phyloP scores from a whole-genome alignment of 768 basidiomycete species.

The Mycena amicta region DNA sequence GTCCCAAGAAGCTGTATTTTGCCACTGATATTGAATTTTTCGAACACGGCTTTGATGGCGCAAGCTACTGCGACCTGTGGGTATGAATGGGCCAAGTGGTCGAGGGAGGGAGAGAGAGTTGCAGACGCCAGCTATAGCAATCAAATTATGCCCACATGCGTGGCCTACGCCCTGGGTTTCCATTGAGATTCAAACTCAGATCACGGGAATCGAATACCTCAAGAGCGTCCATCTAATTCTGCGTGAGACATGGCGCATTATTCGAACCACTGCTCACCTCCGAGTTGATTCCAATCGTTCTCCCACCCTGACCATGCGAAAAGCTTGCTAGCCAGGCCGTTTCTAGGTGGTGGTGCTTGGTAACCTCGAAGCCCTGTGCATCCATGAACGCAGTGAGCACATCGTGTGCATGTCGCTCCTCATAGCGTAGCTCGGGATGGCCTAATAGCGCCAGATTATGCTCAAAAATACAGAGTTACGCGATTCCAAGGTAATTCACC shows the following conservation, averaged over 20 bases:
- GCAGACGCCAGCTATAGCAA: slow-evolving; percentile 64
- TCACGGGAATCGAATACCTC: slow-evolving; percentile 29
- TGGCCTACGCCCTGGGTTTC: slow-evolving; percentile 61
- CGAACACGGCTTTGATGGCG: slow-evolving; percentile 65
- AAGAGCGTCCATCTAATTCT: slow-evolving; percentile 62
- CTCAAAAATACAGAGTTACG: background rate
- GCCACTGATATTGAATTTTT: slow-evolving; percentile 64
- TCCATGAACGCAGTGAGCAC: slow-evolving; percentile 67
- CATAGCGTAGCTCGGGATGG: slow-evolving; percentile 68
- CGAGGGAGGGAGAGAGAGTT: background rate
- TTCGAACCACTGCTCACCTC: slow-evolving; percentile 50
- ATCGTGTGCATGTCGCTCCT: slow-evolving; percentile 78
- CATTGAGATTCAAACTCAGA: no score
- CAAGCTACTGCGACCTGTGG: slow-evolving; percentile 59
- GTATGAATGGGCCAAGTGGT: no score
- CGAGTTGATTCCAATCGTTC: slow-evolving; percentile 77
- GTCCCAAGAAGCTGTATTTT: slow-evolving; percentile 76
- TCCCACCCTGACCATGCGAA: slow-evolving; percentile 64
- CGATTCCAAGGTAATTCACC: slow-evolving; percentile 40
- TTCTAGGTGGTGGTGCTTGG: slow-evolving; percentile 58
- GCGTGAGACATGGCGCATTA: background rate
- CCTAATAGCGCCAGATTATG: no score
- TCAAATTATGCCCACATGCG: slow-evolving; percentile 84
- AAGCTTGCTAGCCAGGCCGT: slow-evolving; percentile 81
- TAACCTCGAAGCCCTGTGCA: slow-evolving; percentile 65